Evolutionary conservation across 164 flowering plant genomes (phyloP).

Genomic region (Aristolochia californica): DNA sequence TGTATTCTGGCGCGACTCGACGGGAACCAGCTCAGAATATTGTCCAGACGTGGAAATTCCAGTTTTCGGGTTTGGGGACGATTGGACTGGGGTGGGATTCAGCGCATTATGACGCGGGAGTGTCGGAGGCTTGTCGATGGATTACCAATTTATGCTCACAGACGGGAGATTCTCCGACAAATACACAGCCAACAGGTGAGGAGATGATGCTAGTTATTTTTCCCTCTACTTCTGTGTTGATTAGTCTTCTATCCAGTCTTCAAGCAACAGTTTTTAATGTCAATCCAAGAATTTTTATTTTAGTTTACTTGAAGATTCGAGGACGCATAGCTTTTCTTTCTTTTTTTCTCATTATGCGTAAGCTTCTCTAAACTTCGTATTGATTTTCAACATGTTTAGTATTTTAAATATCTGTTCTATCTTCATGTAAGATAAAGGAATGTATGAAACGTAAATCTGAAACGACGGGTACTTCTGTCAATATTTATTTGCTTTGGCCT

Average conservation of each 20-base stretch:
- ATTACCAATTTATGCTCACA: slow-evolving; percentile 50
- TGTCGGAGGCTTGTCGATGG: slow-evolving; percentile 56
- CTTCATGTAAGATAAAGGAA: too few relatives aligned
- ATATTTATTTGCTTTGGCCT: too few relatives aligned
- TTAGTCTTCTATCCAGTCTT: not conserved
- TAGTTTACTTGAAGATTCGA: too few relatives aligned
- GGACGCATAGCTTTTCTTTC: too few relatives aligned
- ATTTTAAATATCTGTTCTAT: too few relatives aligned
- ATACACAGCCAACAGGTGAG: slow-evolving; percentile 53
- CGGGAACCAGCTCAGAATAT: slow-evolving; percentile 7
- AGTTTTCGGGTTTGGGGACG: slow-evolving; percentile 22
- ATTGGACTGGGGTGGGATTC: slow-evolving; percentile 39
- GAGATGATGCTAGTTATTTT: not conserved
- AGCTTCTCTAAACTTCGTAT: not conserved
- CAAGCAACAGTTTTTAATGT: not conserved
- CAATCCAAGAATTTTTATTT: not conserved
- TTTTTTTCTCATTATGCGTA: too few relatives aligned
- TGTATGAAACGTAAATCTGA: too few relatives aligned
- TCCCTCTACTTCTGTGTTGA: not conserved
- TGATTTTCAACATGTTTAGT: not conserved
- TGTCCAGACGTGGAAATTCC: slow-evolving; percentile 8
- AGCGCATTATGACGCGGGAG: slow-evolving; percentile 45
- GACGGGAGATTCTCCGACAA: slow-evolving; percentile 34
- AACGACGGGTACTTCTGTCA: too few relatives aligned
- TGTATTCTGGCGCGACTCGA: slow-evolving; percentile 34